These are phyloP conservation scores for Lolium multiflorum DNA, from an alignment of 176 grass and related monocot genomes.

Conservation along the genomic window DNA sequence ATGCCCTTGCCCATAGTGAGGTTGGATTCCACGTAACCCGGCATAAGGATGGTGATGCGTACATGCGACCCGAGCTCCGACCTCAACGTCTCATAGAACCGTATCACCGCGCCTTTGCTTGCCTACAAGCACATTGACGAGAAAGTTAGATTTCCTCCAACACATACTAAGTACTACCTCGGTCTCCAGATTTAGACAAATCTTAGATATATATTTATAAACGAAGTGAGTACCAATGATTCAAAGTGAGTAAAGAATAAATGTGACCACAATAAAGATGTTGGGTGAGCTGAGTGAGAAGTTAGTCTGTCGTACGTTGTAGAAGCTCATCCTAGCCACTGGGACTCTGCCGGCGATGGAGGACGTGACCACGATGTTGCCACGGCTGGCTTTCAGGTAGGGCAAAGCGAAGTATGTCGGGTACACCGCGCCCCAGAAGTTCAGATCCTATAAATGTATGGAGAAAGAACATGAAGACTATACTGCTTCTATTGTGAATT, in stretches of 20 bases:
- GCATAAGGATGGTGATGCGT: constrained; percentile 72
- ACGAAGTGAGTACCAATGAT: not conserved
- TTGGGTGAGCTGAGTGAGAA: not conserved
- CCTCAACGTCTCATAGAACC: constrained; percentile 77
- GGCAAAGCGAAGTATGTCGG: constrained; percentile 86
- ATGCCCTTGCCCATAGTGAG: constrained; percentile 84
- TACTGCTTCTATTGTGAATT: not conserved
- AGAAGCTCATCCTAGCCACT: constrained; percentile 78
- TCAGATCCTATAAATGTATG: constrained; percentile 59
- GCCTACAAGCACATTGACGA: constrained; percentile 42
- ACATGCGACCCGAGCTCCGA: constrained; percentile 68
- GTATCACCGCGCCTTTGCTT: constrained; percentile 75
- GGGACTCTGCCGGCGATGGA: constrained; percentile 83
- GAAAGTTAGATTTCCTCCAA: too few species aligned
- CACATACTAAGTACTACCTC: too few species aligned
- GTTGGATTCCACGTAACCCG: constrained; percentile 81
- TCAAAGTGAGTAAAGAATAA: not conserved
- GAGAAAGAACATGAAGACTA: not conserved
- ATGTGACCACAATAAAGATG: not conserved
- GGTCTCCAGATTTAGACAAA: too few species aligned
- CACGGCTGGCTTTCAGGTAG: constrained; percentile 68
- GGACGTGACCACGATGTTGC: constrained; percentile 83
- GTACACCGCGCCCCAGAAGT: constrained; percentile 88
- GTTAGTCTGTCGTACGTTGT: constrained; percentile 53
- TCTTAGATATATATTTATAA: too few species aligned